Conservation (phyloP, 1,284 basidiomycete species). For the Melampsora larici-populina region DNA sequence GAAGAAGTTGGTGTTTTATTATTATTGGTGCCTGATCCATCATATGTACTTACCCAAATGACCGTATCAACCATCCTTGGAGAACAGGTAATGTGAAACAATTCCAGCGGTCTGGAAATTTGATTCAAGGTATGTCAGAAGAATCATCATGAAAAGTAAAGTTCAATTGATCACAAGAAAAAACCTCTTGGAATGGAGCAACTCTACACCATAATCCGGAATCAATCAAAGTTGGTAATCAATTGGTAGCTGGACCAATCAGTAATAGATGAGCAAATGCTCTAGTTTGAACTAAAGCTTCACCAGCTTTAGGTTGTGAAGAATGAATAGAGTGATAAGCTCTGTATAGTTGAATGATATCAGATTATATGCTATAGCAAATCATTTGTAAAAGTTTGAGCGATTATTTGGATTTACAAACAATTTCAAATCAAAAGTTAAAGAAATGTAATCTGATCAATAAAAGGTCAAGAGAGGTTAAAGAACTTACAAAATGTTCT, state of each 20-base stretch:
- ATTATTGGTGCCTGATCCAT: neutral
- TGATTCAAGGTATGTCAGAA: neutral
- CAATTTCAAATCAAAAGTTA: too few species aligned
- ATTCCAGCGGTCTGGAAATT: conserved; percentile 17
- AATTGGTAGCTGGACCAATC: conserved; percentile 31
- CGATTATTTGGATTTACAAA: too few species aligned
- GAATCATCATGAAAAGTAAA: too few species aligned
- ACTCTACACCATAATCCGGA: conserved; percentile 29
- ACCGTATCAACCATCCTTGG: conserved; percentile 8
- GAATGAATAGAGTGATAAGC: too few species aligned
- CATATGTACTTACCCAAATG: conserved; percentile 10
- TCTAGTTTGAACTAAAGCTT: conserved; percentile 24
- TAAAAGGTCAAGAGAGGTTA: too few species aligned
- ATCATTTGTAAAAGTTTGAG: too few species aligned
- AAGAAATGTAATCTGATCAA: too few species aligned
- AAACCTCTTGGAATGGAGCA: conserved; percentile 26
- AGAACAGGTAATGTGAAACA: conserved; percentile 31
- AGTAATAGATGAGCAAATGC: conserved; percentile 36
- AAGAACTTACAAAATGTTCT: too few species aligned
- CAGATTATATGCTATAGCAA: too few species aligned
- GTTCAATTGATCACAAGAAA: too few species aligned
- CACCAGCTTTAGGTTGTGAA: conserved; percentile 15
- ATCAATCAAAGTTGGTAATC: conserved; percentile 10
- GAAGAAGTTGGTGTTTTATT: conserved; percentile 18
- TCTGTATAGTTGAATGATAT: too few species aligned